phyloP scores from a whole-genome alignment of 805 yeast genomes.

The Candida mattraensis region DNA sequence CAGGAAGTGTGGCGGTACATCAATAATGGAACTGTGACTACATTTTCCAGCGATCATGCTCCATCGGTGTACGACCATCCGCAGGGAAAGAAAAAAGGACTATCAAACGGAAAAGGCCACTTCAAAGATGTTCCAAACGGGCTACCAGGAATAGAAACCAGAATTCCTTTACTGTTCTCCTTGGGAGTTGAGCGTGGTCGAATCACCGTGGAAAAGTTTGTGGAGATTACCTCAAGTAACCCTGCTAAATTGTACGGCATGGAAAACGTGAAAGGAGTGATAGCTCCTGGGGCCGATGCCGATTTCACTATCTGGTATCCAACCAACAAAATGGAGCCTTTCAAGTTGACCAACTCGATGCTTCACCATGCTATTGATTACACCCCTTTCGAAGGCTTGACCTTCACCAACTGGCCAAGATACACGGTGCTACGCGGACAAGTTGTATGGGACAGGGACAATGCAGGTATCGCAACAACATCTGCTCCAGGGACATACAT shows the following conservation, averaged over 20 bases:
- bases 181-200: constrained; percentile 43
- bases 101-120: constrained; percentile 38
- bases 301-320: constrained; percentile 50
- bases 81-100: constrained; percentile 42
- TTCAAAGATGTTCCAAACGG: constrained; percentile 48
- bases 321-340: constrained; percentile 28
- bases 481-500: constrained; percentile 26
- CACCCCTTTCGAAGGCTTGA: constrained; percentile 40
- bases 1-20: constrained; percentile 45
- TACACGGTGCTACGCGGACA: constrained; percentile 41
- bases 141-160: constrained; percentile 47
- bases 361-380: constrained; percentile 39
- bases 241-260: constrained; percentile 47
- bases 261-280: constrained; percentile 39
- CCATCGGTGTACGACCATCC: constrained; percentile 42
- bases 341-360: constrained; percentile 29
- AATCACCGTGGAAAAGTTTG: constrained; percentile 41
- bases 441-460: constrained; percentile 34
- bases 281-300: constrained; percentile 47
- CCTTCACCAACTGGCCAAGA: constrained; percentile 45
- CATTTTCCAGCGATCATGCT: constrained; percentile 46
- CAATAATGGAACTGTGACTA: constrained; percentile 46
- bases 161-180: constrained; percentile 42
- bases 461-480: constrained; percentile 12
- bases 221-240: constrained; percentile 44